Evolutionary conservation across 2,329 filamentous ascomycete species (phyloP).

Genomic region (Curvularia spicifera): DNA sequence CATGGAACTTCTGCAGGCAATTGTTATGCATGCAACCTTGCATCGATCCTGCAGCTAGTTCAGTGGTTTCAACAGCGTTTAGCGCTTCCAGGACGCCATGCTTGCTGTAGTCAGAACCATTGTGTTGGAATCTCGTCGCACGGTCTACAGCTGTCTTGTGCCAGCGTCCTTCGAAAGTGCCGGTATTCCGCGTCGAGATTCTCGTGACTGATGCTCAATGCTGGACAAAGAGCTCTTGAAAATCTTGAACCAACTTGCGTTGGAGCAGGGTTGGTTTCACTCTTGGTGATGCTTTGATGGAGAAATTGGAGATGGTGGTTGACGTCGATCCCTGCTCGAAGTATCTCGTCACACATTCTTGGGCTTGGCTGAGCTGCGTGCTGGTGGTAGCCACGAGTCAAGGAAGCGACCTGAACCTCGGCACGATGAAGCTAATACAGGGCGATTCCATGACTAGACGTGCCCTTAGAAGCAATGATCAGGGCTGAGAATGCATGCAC

Average conservation of each 20-base stretch:
- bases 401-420: not conserved
- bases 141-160: not conserved
- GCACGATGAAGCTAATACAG: not conserved
- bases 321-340: too few species aligned
- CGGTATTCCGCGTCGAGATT: not conserved
- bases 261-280: not conserved
- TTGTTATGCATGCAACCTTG: not conserved
- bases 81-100: not conserved
- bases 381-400: not conserved
- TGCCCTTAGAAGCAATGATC: not conserved
- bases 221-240: not conserved
- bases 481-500: not conserved
- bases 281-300: not conserved
- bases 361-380: not conserved
- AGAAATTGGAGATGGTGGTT: not conserved
- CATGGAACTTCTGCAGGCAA: not conserved
- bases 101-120: not conserved
- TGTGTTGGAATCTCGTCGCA: not conserved
- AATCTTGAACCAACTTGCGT: not conserved
- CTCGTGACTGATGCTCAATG: not conserved
- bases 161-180: not conserved
- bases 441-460: not conserved
- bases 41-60: not conserved
- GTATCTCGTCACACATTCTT: not conserved
- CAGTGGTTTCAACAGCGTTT: not conserved